Evolutionary conservation across 2,329 filamentous ascomycete species (phyloP), one percentile per base, ranked within the genome.

Genomic region (Ceratocystis harringtonii): DNA sequence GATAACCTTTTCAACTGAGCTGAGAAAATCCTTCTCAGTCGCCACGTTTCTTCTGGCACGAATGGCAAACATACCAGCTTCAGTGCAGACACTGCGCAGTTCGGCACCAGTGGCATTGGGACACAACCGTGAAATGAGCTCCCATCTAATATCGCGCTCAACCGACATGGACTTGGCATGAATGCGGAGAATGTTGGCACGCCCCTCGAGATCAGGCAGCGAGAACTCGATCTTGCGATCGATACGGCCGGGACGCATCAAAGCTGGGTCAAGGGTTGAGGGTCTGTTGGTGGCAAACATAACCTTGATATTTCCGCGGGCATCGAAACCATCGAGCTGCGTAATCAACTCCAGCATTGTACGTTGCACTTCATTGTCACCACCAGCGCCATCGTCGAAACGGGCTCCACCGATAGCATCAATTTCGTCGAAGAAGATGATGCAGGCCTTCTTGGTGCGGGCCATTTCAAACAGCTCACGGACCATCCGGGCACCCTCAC

Each of bases 141-240:
- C 94, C 94, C 94, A 99, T 77, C 94, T 86, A 73, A 99, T 99
- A 74, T 99, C 94, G 64, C 94, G 86, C 83, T 99, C 94, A 45
- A 99, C 94, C 19, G 91, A 96, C 94, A 99, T 99, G 75, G 90
- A 95, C 87, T 97, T 99, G 72, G 94, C 94, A 79, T 97, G 94
- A 72, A 99, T 99, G 62, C 94, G 89, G 57, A 99, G 84, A 73
- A 99, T 97, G 78, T 96, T 97, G 73, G 94, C 94, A 70, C 94
- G 88, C 63, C 94, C 94, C 76, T 99, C 94, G 71, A 97, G 90
- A 75, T 99, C 94, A 28, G 94, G 94, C 28, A 99, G 83, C 0
- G 91, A 92, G 80, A 99, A 99, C 77, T 99, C 94, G 72, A 99
- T 99, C 83, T 99, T 99, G 72, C 94, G 85, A 76, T 97, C 92